Conservation (phyloP, 495 filamentous ascomycete genomes). For the Trichoderma erinaceum region DNA sequence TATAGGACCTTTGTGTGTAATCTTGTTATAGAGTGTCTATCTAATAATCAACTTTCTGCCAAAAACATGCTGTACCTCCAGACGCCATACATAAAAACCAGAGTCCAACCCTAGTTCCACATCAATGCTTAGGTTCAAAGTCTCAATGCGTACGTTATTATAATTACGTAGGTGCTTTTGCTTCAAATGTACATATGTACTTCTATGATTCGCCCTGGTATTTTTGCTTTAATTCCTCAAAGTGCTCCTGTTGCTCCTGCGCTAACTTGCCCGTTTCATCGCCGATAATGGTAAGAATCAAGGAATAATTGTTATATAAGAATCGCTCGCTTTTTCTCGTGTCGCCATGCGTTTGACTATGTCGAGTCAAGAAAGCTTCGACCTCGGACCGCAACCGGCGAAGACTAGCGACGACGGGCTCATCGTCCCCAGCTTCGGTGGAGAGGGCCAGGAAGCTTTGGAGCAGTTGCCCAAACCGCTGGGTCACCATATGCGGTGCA, state of each 20-base stretch:
- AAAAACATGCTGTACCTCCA: not conserved
- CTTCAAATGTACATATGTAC: not conserved
- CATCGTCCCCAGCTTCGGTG: slow-evolving; percentile 83
- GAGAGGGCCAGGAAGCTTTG: slow-evolving; percentile 78
- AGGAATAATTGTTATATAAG: slow-evolving; percentile 86
- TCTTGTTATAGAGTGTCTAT: not conserved
- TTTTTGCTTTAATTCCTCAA: slow-evolving; percentile 51
- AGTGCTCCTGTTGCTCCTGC: slow-evolving; percentile 62
- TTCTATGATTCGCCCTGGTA: slow-evolving; percentile 36
- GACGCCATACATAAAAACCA: not conserved
- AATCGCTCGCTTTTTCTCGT: slow-evolving; percentile 78
- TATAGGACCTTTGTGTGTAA: not conserved
- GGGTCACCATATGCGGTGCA: slow-evolving; percentile 85
- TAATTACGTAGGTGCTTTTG: not conserved
- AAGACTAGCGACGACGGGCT: slow-evolving; percentile 79
- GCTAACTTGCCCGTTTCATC: slow-evolving; percentile 77
- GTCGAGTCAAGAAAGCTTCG: slow-evolving; percentile 66
- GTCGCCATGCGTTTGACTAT: slow-evolving; percentile 61
- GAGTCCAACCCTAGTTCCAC: not conserved
- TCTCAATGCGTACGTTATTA: not conserved
- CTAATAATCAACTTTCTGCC: not conserved
- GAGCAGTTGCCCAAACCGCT: slow-evolving; percentile 84
- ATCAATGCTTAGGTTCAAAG: not conserved
- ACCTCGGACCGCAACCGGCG: slow-evolving; percentile 68
- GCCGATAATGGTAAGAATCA: slow-evolving; percentile 85